phyloP scores from a whole-genome alignment of 495 filamentous ascomycete genomes.

The Podospora bellae-mahoneyi region DNA sequence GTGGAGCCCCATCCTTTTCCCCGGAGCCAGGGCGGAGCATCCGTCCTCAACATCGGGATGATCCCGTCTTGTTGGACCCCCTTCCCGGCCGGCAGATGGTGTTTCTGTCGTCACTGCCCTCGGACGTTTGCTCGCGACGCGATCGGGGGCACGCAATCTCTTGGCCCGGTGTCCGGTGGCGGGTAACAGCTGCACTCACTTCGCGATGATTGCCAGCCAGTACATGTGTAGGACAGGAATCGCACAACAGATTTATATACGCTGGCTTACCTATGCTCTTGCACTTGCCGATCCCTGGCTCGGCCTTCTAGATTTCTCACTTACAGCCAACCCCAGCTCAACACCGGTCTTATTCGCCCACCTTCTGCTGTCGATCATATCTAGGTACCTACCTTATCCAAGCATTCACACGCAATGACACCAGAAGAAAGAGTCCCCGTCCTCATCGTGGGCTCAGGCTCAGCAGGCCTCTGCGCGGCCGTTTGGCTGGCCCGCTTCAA shows the following conservation, averaged over 20 bases:
- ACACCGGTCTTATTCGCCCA: background rate
- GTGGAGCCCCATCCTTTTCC: background rate
- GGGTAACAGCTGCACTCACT: background rate
- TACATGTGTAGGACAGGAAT: background rate
- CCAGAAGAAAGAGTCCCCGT: conserved; percentile 45
- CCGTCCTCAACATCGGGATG: background rate
- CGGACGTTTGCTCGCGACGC: background rate
- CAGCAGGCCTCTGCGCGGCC: conserved; percentile 66
- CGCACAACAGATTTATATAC: background rate
- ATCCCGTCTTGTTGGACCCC: background rate
- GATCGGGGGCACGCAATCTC: background rate
- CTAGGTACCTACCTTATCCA: background rate
- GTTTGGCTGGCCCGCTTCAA: conserved; percentile 62
- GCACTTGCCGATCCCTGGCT: background rate
- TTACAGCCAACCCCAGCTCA: background rate
- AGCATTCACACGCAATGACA: conserved; percentile 14
- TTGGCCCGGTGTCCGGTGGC: no score
- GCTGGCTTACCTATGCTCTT: background rate
- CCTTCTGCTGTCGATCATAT: background rate
- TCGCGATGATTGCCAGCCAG: no score
- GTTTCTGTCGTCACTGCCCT: background rate
- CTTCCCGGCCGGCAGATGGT: background rate
- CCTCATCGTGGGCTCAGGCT: conserved; percentile 64
- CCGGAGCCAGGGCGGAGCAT: background rate
- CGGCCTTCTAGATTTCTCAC: background rate